Evolutionary conservation across 2,329 filamentous ascomycete genomes (phyloP), one percentile per base, ranked within the genome.

Genomic region (Thielaviopsis ethacetica): DNA sequence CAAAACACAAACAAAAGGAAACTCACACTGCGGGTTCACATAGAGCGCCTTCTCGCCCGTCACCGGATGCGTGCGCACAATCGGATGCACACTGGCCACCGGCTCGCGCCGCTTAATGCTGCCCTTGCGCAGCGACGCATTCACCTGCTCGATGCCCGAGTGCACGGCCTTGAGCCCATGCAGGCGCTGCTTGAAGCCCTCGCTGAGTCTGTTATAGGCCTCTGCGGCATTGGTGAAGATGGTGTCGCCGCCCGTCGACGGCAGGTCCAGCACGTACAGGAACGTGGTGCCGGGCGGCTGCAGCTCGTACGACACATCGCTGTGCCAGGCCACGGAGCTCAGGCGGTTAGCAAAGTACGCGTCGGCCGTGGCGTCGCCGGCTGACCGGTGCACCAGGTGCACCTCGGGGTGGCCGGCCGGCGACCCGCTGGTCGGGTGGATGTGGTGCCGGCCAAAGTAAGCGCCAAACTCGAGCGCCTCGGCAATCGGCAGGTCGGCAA

Each of bases 261-360:
- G 90, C 52, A 81, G 84, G 67, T 95, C 89, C n/a, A 96, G 78
- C 55, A 90, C 77, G 68, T 94, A 95, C 41, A 95, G 71, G 71
- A 95, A 94, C 0, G 91, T 95, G 0, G 89, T 95, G 30, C 89
- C 88, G 0, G 91, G 89, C 1, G 91, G 89, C 71, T 96, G 90
- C 64, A 80, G 74, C 73, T 95, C 91, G 68, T 94, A 95, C 0
- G 86, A 87, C 1, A 95, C 84, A 64, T 95, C 90, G 0, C 84
- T 87, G 72, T 95, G 90, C 89, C 89, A 95, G 7, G 88, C 88
- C 1, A 94, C 83, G 0, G 84, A 87, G 71, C 84, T 91, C n/a
- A 59, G 21, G 3, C 86, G 79, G 53, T 81, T 80, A 60, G 69
- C 65, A 64, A 89, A 83, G 70, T 85, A 86, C 54, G 79, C 74